Evolutionary conservation across 176 grass and related monocot species (phyloP), one percentile per base, ranked within the genome.

Genomic region (Hordeum marinum): DNA sequence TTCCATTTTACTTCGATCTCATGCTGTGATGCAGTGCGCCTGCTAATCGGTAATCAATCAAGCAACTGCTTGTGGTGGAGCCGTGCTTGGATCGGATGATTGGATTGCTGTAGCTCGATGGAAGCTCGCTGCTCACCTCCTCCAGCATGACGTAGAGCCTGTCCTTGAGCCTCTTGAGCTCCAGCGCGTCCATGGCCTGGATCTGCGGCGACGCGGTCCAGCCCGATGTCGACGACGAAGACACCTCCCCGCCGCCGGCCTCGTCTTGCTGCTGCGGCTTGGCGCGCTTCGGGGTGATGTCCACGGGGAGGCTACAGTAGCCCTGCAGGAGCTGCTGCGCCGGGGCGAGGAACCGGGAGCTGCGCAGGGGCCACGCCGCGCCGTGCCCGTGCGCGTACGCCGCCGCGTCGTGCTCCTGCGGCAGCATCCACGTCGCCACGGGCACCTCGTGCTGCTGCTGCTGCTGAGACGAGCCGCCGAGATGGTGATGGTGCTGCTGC

Each of bases 121-220:
- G 62, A 31, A 46, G 70, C 40, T 50, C 1, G 4, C 27, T 50
- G 61, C 88, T 93, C 85, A 99, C 97, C 97, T 99, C 97, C 77
- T 99, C 91, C 45, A 99, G 91, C 94, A 99, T 91, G 79, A 94
- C 32, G 85, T 89, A 87, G 78, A 99, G 91, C 72, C 90, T 96
- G 76, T 92, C 83, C 84, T 92, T 99, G 77, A 93, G 90, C 77
- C 89, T 80, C 64, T 99, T 94, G 25, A 99, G 89, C 79, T 99
- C 97, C 23, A 91, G 70, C 37, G 91, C 84, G 14, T 96, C 91
- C 75, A 94, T 83, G 71, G 96, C 81, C 73, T 84, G 83, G 88
- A 96, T 87, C 78, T 92, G 80, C 75, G 84, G 41, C 39, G 88
- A 89, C 35, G 87, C 85, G 14, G 72, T 83, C 78, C 67, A 87